phyloP scores from a whole-genome alignment of 2,329 filamentous ascomycete genomes.

The Rugonectria rugulosa region DNA sequence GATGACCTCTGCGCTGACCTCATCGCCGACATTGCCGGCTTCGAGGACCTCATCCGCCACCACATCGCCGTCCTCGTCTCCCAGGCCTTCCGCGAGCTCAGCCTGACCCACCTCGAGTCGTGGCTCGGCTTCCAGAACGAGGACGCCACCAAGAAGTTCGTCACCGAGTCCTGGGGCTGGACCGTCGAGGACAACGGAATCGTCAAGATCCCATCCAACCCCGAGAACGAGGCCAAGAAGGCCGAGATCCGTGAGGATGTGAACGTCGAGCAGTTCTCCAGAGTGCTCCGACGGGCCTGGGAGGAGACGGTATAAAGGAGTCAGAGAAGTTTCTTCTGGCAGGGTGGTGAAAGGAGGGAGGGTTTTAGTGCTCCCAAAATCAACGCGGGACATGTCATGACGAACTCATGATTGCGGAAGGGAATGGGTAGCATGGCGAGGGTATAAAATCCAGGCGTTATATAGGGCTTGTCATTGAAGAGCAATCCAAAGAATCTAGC shows the following conservation, averaged over 20 bases:
- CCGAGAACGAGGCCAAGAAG: constrained; percentile 97
- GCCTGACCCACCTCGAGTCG: constrained; percentile 71
- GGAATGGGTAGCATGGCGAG: constrained; percentile 40
- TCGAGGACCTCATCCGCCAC: constrained; percentile 92
- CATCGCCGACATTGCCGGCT: constrained; percentile 91
- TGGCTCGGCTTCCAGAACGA: constrained; percentile 75
- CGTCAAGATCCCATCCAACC: constrained; percentile 86
- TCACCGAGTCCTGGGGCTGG: constrained; percentile 88
- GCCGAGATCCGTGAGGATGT: constrained; percentile 96
- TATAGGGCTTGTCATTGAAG: constrained; percentile 47
- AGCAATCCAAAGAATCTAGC: constrained; percentile 44
- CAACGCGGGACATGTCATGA: constrained; percentile 39
- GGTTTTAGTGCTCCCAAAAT: constrained; percentile 31
- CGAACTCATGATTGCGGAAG: constrained; percentile 38
- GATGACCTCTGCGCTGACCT: constrained; percentile 97
- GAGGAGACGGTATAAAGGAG: constrained; percentile 64
- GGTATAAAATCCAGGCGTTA: constrained; percentile 47
- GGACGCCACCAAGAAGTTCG: constrained; percentile 76
- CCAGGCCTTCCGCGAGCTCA: constrained; percentile 79
- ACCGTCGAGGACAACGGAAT: constrained; percentile 70
- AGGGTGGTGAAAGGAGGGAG: constrained; percentile 28
- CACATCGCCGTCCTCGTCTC: constrained; percentile 89
- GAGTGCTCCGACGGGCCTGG: constrained; percentile 84
- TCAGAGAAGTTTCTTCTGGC: constrained; percentile 16
- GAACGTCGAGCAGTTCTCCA: constrained; percentile 83